phyloP scores from a whole-genome alignment of 805 yeast species.

The Myxozyma lipomycoides region DNA sequence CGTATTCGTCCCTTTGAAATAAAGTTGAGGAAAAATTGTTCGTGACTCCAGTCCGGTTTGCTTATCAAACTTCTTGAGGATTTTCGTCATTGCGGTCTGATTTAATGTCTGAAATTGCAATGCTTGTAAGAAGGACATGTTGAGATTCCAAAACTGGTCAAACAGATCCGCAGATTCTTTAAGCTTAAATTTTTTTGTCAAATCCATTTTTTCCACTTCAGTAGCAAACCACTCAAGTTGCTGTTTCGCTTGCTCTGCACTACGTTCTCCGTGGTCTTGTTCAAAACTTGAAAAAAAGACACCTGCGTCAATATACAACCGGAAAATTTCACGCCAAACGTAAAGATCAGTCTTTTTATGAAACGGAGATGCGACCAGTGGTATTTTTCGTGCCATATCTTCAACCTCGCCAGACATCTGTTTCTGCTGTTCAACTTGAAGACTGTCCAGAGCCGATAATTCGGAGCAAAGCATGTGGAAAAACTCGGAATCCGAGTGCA shows the following conservation, averaged over 20 bases:
- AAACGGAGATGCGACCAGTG: conserved; percentile 43
- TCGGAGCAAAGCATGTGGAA: conserved; percentile 57
- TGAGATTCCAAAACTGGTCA: conserved; percentile 49
- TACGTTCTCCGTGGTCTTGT: conserved; percentile 44
- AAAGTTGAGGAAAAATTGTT: conserved; percentile 45
- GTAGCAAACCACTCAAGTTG: conserved; percentile 44
- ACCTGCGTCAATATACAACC: conserved; percentile 60
- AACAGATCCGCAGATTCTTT: conserved; percentile 47
- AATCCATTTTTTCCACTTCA: conserved; percentile 41
- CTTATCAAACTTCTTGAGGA: conserved; percentile 71
- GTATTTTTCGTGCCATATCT: conserved; percentile 41
- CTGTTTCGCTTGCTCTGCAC: conserved; percentile 45
- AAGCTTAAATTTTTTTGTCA: conserved; percentile 44
- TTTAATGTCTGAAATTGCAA: conserved; percentile 61
- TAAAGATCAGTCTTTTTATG: conserved; percentile 51
- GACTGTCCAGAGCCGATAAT: conserved; percentile 46
- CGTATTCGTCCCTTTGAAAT: conserved; percentile 1
- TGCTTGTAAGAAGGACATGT: conserved; percentile 52
- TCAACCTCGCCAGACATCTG: conserved; percentile 45
- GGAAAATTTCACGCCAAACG: conserved; percentile 67
- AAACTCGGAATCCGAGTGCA: conserved; percentile 56
- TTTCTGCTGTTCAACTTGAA: conserved; percentile 43
- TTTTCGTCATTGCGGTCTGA: conserved; percentile 60
- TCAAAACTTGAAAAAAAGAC: conserved; percentile 57
- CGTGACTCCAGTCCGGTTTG: conserved; percentile 51